Base-by-base conservation (phyloP, 2,329 filamentous ascomycete species). In the Teratosphaeria pseudoeucalypti region DNA sequence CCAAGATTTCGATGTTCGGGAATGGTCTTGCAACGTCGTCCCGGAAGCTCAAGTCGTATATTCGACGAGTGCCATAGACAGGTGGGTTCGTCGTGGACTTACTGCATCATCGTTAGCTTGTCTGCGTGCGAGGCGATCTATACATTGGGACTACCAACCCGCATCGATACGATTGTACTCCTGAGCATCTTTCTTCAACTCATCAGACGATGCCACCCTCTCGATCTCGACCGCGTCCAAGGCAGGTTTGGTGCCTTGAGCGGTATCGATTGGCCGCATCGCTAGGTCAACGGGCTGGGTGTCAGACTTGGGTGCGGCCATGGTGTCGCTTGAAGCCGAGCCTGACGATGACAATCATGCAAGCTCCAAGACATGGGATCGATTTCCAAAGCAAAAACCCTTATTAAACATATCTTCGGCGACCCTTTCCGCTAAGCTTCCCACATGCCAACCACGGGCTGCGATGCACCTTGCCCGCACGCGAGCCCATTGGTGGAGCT, bases 141-240 rank as follows among this genome's bases (percentile, higher is more conserved):
- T 10, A 11, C 16, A 10, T 23, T 19, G n/a, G 9, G 16, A 12
- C 19, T 1, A 49, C 43, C 16, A 49, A 49, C 43, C 43, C 4
- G 43, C 43, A 73, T 91, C 88, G 58, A 90, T 79, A 66, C 81
- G 80, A 27, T 78, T 72, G 63, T 82, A 79, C 79, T 87, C 77
- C 61, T 81, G 77, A 57, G 80, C 76, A 58, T 82, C 81, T 58
- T 79, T 79, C n/a, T 16, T 70, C 54, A 75, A 72, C 59, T 78
- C 76, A 19, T 71, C 73, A 19, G 68, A 71, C 1, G 78, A 81
- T 56, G 79, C 61, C 5, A 79, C 77, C 29, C 75, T 73, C 71
- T 82, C 81, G 59, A 83, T 74, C 58, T 81, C 75, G 4, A 62
- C 58, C 23, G 62, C 58, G 39, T 64, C 61, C 26, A 57, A 47